These are phyloP conservation scores for bread wheat (Triticum aestivum) DNA, from an alignment of 176 grass and related monocot genomes.

Conservation along the genomic window DNA sequence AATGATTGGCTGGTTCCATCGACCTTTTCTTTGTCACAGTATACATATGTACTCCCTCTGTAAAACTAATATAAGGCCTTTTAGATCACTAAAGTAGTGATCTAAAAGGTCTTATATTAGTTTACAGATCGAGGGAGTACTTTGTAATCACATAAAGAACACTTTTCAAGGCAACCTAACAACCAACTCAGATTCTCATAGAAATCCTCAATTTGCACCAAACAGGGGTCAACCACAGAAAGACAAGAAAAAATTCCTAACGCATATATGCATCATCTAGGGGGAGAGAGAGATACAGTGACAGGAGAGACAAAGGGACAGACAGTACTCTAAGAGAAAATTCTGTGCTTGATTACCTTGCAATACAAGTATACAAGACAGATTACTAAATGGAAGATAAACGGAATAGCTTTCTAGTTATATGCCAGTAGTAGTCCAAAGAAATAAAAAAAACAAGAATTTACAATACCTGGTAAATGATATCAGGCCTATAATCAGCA, in stretches of 20 bases:
- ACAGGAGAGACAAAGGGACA: neutral
- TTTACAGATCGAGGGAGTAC: no score
- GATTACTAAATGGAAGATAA: neutral
- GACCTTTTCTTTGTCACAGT: neutral
- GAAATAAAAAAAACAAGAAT: neutral
- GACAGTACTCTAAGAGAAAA: neutral
- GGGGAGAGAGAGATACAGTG: neutral
- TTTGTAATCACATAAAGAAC: no score
- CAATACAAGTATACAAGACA: neutral
- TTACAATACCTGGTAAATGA: slow-evolving; percentile 84
- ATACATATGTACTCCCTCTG: neutral
- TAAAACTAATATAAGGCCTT: no score
- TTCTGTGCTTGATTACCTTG: neutral
- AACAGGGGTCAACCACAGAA: neutral
- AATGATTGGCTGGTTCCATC: neutral
- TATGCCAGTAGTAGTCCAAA: neutral
- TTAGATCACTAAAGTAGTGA: no score
- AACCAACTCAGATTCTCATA: neutral
- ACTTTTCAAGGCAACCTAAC: neutral
- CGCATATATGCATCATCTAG: neutral
- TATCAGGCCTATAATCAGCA: slow-evolving; percentile 92
- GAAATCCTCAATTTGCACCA: neutral
- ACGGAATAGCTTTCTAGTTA: neutral
- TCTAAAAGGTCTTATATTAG: no score
- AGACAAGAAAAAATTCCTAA: neutral